These are phyloP conservation scores for Debaryomycetaceae sp. DNA, from an alignment of 1,139 yeast species.

Conservation along the genomic window DNA sequence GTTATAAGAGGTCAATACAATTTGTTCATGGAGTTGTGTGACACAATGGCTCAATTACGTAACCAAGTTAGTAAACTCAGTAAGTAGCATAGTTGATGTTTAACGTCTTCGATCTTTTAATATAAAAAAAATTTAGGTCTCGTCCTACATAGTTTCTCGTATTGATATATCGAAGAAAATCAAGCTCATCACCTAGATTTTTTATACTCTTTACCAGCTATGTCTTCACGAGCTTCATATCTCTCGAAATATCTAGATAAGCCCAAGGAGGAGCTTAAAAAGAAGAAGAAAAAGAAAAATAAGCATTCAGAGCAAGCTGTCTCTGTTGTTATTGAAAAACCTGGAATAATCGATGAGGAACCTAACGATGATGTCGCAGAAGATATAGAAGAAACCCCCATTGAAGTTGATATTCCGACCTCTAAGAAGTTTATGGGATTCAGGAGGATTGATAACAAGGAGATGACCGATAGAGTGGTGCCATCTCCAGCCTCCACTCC, in stretches of 20 bases:
- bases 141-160: too few relatives aligned
- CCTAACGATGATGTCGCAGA: conserved; percentile 7
- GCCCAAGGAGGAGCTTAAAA: conserved; percentile 9
- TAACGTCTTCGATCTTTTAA: too few relatives aligned
- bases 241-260: conserved; percentile 22
- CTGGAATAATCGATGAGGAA: conserved; percentile 2
- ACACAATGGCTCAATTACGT: conserved; percentile 85
- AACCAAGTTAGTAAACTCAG: conserved; percentile 42
- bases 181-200: neutral
- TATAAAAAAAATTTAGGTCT: too few relatives aligned
- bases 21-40: conserved; percentile 88
- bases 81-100: conserved; percentile 7
- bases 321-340: conserved; percentile 8
- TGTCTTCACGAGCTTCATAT: conserved; percentile 22
- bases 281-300: conserved; percentile 5
- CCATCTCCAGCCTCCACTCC: conserved; percentile 1
- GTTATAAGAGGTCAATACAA: conserved; percentile 80
- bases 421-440: conserved; percentile 4
- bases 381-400: conserved; percentile 18
- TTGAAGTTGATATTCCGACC: conserved; percentile 13
- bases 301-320: conserved; percentile 3
- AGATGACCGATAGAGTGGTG: neutral
- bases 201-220: neutral
- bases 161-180: too few relatives aligned
- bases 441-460: conserved; percentile 4